These are phyloP conservation scores for Quercus gilva DNA, from an alignment of 306 rosid genomes.

Conservation along the genomic window DNA sequence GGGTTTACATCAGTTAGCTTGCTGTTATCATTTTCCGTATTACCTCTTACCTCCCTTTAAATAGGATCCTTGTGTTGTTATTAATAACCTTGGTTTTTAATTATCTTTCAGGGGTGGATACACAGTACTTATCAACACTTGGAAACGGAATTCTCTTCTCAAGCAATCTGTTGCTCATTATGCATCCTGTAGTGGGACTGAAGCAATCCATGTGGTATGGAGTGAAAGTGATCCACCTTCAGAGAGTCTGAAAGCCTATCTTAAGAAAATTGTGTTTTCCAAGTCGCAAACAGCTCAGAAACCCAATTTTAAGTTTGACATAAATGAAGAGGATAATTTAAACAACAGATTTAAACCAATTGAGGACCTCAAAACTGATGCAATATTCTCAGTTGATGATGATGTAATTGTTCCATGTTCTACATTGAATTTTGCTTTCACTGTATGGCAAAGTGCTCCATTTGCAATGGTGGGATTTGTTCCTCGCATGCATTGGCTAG, in stretches of 20 bases:
- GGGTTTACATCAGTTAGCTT: too few relatives aligned
- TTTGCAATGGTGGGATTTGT: slow-evolving; percentile 59
- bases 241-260: slow-evolving; percentile 31
- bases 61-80: background rate
- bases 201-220: slow-evolving; percentile 47
- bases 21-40: too few relatives aligned
- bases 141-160: slow-evolving; percentile 49
- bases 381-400: slow-evolving; percentile 57
- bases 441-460: slow-evolving; percentile 53
- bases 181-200: slow-evolving; percentile 39
- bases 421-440: slow-evolving; percentile 51
- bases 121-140: slow-evolving; percentile 54
- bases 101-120: slow-evolving; percentile 42
- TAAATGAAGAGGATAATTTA: slow-evolving; percentile 30
- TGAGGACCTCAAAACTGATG: slow-evolving; percentile 29
- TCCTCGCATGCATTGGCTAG: slow-evolving; percentile 61
- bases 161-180: slow-evolving; percentile 47
- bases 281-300: slow-evolving; percentile 28
- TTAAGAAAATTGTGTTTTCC: slow-evolving; percentile 32
- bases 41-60: background rate
- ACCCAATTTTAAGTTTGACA: slow-evolving; percentile 36
- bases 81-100: slow-evolving; percentile 4
- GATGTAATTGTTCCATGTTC: slow-evolving; percentile 55
- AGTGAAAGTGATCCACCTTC: slow-evolving; percentile 41
- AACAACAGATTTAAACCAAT: slow-evolving; percentile 44